Base-by-base conservation (phyloP, 2,329 filamentous ascomycete genomes). In the Fusarium burgessii region DNA sequence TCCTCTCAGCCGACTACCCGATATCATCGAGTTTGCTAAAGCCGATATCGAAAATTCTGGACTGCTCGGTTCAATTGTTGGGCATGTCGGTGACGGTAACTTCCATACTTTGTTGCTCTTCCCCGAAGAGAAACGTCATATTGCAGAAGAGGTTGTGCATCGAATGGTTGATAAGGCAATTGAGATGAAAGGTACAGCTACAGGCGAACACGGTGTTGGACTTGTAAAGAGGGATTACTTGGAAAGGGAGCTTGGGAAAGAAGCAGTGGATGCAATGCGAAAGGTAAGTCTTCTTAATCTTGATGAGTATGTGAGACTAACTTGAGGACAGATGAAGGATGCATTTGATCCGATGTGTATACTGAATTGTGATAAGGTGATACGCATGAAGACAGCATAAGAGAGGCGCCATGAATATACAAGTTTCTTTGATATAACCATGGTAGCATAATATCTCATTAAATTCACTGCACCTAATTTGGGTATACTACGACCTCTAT, bases 71-170 rank as follows among this genome's bases (percentile, higher is more conserved):
- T 94, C 92, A 74, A 92, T 97, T 18, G 84, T 98, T 4, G 95
- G 95, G 4, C 95, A 98, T 77, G 91, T 97, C 57, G 95, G 95
- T 10, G 95, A 97, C 77, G 95, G 95, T 23, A 98, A 97, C 80
- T 98, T 98, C 83, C 95, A 98, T 79, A 91, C 46, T 0, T 8
- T 63, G 0, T 3, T 63, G 0, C 2, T 63, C 0, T 62, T 62
- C 0, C 40, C 58, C 0, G 61, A 63, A 1, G 58, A 62, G 1
- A 55, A 63, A 23, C 7, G 58, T 1, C 46, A 63, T 13, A 12
- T 63, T 0, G 61, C 61, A 4, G 58, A 63, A 5, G 58, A 7
- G 5, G 13, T 63, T 3, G 89, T 92, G 4, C 86, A 91, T 62
- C 80, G 85, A 36, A 92, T 92, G 90, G 88, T 92, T 52, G 87